These are phyloP conservation scores for Cryptomeria japonica DNA, from an alignment of 75 land plant species.

Conservation along the genomic window DNA sequence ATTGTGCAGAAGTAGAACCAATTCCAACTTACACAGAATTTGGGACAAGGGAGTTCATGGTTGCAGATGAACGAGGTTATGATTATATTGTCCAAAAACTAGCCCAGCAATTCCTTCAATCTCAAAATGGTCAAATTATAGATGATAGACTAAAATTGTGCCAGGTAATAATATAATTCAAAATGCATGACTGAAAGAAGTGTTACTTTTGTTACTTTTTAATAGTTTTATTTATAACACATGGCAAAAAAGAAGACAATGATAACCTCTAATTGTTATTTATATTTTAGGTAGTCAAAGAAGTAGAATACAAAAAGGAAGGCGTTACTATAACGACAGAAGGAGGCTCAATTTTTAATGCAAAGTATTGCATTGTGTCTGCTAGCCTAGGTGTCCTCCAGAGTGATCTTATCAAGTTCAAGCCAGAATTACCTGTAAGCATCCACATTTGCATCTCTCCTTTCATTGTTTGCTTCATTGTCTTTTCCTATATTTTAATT, in stretches of 20 bases:
- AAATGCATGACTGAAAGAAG: neutral
- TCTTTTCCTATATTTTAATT: neutral
- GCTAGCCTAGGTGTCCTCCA: slow-evolving; percentile 85
- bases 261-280: neutral
- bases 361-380: slow-evolving; percentile 65
- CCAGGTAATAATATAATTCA: slow-evolving; percentile 44
- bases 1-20: slow-evolving; percentile 61
- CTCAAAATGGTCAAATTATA: slow-evolving; percentile 36
- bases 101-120: slow-evolving; percentile 49
- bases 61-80: slow-evolving; percentile 77
- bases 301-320: slow-evolving; percentile 33
- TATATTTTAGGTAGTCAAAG: slow-evolving; percentile 57
- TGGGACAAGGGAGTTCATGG: slow-evolving; percentile 60
- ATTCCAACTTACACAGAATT: slow-evolving; percentile 61
- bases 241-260: neutral
- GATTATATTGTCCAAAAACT: slow-evolving; percentile 51
- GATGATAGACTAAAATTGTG: slow-evolving; percentile 63
- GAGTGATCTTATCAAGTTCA: slow-evolving; percentile 68
- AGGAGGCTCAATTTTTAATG: slow-evolving; percentile 63
- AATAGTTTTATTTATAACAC: slow-evolving; percentile 45
- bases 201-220: neutral
- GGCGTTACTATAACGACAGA: slow-evolving; percentile 70
- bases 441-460: neutral
- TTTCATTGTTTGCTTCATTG: neutral
- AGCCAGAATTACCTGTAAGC: slow-evolving; percentile 71